phyloP scores from a whole-genome alignment of 2,329 filamentous ascomycete species.

The Pseudogymnoascus sp. region DNA sequence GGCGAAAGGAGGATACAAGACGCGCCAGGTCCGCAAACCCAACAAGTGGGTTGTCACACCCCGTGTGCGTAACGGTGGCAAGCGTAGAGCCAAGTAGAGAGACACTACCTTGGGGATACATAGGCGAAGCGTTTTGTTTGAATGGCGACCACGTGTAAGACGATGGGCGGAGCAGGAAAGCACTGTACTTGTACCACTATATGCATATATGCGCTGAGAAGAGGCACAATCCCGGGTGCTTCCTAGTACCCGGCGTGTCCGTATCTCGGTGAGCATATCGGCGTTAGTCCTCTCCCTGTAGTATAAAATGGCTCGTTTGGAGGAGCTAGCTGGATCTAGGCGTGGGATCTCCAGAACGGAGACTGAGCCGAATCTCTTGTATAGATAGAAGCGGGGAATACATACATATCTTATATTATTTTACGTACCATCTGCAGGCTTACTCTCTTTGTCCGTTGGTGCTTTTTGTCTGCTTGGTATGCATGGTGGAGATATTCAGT shows the following conservation, averaged over 20 bases:
- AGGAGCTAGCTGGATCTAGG: conserved; percentile 7
- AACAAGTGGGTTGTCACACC: conserved; percentile 88
- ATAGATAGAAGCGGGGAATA: conserved; percentile 5
- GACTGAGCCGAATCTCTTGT: conserved; percentile 5
- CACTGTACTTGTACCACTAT: conserved; percentile 9
- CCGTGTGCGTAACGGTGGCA: conserved; percentile 82
- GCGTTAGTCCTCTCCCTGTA: conserved; percentile 5
- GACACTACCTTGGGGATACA: neutral
- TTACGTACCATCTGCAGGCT: neutral
- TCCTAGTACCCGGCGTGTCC: conserved; percentile 1
- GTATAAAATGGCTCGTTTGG: conserved; percentile 8
- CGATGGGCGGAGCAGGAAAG: conserved; percentile 7
- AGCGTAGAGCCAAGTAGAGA: conserved; percentile 61
- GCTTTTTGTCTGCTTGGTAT: neutral
- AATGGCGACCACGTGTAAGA: neutral
- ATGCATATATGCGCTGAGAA: conserved; percentile 2
- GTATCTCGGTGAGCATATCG: conserved; percentile 8
- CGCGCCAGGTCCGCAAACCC: conserved; percentile 75
- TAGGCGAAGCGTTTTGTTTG: conserved; percentile 2
- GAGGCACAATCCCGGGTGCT: neutral
- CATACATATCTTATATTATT: neutral
- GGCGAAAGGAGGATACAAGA: conserved; percentile 88
- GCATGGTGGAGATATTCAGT: neutral
- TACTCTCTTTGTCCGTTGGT: neutral
- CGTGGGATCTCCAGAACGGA: neutral